A percentile compares a stretch with the other conserved stretches of the same genome.
phyloP scores from a whole-genome alignment of 768 basidiomycete species.

The Boletus rufocinnamomeus region DNA sequence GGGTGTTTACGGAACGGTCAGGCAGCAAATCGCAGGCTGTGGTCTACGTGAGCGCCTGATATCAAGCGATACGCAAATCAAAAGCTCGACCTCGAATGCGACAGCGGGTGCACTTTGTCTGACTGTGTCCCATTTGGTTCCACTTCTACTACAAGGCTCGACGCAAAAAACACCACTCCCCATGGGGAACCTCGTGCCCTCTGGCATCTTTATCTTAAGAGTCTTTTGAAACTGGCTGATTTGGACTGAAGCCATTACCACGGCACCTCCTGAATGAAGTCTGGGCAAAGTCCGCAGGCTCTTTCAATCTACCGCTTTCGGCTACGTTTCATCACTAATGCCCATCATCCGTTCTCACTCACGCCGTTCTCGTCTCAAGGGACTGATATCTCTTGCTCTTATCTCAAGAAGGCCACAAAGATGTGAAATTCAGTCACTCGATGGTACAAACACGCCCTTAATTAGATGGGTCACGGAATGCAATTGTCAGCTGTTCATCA shows the following conservation, averaged over 20 bases:
- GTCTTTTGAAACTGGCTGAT: background rate
- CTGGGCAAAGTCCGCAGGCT: conserved; percentile 3
- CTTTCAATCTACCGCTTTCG: conserved; percentile 27
- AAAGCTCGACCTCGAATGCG: conserved; percentile 7
- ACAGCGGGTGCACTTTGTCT: background rate
- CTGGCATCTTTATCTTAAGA: conserved; percentile 1
- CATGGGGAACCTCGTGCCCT: conserved; percentile 7
- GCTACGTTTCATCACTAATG: conserved; percentile 5
- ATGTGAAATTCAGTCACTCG: conserved; percentile 8
- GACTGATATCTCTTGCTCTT: conserved; percentile 1
- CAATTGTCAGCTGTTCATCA: conserved; percentile 3
- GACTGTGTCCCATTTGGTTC: background rate
- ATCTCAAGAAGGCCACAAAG: conserved; percentile 1
- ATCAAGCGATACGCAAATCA: conserved; percentile 1
- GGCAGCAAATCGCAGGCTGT: conserved; percentile 1
- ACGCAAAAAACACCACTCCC: background rate
- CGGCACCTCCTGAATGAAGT: conserved; percentile 6
- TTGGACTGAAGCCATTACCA: background rate
- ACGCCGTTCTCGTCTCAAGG: conserved; percentile 1
- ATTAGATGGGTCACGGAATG: conserved; percentile 8
- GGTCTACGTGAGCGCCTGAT: background rate
- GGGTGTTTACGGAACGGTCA: conserved; percentile 35
- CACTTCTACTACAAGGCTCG: background rate
- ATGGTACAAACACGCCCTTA: conserved; percentile 2
- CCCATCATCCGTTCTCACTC: conserved; percentile 13